Percentiles rank a stretch among this genome's conserved stretches.
phyloP scores from a whole-genome alignment of 202 grass and related monocot species.

The Schoenoplectus triqueter region DNA sequence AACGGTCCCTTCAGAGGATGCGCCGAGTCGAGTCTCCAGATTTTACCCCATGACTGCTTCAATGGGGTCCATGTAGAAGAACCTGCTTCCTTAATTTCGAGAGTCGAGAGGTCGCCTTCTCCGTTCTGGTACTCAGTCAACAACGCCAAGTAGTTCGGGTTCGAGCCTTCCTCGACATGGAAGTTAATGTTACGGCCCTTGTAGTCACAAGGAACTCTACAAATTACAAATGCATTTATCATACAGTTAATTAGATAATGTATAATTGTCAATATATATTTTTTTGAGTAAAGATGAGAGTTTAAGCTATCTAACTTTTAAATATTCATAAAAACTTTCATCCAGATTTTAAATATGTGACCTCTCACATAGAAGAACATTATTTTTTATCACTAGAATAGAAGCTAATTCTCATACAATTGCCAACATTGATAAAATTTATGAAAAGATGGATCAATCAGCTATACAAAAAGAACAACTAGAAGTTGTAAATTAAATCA shows the following conservation, averaged over 20 bases:
- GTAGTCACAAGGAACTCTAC: constrained; percentile 69
- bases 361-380: too few species aligned
- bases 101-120: constrained; percentile 63
- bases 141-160: constrained; percentile 66
- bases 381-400: too few species aligned
- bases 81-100: constrained; percentile 64
- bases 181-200: constrained; percentile 55
- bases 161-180: constrained; percentile 61
- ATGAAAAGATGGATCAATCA: background rate
- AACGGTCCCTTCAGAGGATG: constrained; percentile 53
- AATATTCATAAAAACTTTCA: too few species aligned
- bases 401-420: too few species aligned
- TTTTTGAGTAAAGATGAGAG: too few species aligned
- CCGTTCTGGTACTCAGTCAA: constrained; percentile 63
- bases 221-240: background rate
- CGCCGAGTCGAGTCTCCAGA: constrained; percentile 55
- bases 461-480: too few species aligned
- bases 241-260: too few species aligned
- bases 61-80: constrained; percentile 55
- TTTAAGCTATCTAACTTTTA: too few species aligned
- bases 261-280: too few species aligned
- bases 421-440: too few species aligned
- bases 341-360: too few species aligned
- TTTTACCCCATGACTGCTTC: constrained; percentile 73
- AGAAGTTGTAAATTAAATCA: too few species aligned